phyloP scores from a whole-genome alignment of 139 green algal genomes.

The Chlorella sorokiniana region DNA sequence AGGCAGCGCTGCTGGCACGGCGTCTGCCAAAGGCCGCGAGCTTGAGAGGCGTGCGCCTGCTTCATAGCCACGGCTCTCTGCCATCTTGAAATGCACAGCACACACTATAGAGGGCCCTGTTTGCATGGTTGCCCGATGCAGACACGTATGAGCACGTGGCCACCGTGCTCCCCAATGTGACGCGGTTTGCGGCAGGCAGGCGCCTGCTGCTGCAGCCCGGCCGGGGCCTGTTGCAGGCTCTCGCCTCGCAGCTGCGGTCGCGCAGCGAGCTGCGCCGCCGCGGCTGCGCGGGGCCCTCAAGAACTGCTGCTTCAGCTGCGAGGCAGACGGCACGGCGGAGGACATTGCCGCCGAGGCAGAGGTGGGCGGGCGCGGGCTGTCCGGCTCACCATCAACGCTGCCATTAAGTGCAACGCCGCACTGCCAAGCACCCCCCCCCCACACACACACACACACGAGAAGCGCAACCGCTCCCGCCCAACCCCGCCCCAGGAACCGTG shows the following conservation, averaged over 20 bases:
- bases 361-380: neutral
- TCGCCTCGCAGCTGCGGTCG: conserved; percentile 57
- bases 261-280: conserved; percentile 48
- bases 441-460: too few relatives aligned
- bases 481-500: too few relatives aligned
- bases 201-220: conserved; percentile 75
- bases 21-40: too few relatives aligned
- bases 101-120: too few relatives aligned
- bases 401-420: too few relatives aligned
- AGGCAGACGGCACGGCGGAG: conserved; percentile 55
- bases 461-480: too few relatives aligned
- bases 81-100: too few relatives aligned
- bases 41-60: too few relatives aligned
- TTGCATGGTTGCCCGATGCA: too few relatives aligned
- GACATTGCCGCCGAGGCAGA: conserved; percentile 43
- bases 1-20: too few relatives aligned
- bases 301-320: conserved; percentile 63
- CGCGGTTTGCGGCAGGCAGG: conserved; percentile 52
- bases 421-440: too few relatives aligned
- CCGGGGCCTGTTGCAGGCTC: conserved; percentile 60
- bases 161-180: conserved; percentile 77
- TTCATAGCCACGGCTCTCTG: neutral
- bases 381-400: too few relatives aligned
- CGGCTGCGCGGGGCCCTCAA: conserved; percentile 58
- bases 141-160: conserved; percentile 75